Percentiles rank a stretch among this genome's conserved stretches.
Evolutionary conservation across 148 eudicot genomes (phyloP).

Genomic region (Rhododendron molle): DNA sequence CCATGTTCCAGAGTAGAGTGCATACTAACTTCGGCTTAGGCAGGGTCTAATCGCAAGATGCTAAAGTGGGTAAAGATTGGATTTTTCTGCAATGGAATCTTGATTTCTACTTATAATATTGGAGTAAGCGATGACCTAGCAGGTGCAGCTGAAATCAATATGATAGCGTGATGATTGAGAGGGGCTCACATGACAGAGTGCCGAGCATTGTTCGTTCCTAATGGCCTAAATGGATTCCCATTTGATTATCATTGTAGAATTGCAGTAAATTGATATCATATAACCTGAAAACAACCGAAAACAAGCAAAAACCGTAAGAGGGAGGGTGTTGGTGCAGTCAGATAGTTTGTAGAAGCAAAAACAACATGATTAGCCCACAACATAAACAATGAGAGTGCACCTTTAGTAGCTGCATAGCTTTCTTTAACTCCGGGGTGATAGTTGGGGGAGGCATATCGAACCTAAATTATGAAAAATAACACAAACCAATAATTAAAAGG

Average conservation of each 20-base stretch:
- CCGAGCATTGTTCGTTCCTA: no score
- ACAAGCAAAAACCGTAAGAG: neutral
- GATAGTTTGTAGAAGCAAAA: neutral
- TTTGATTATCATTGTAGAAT: neutral
- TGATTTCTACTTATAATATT: no score
- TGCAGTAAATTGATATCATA: neutral
- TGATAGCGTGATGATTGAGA: neutral
- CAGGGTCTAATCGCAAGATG: no score
- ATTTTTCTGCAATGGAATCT: no score
- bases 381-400: neutral
- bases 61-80: no score
- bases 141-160: neutral
- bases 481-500: neutral
- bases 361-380: neutral
- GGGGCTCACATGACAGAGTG: no score
- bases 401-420: conserved; percentile 81
- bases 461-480: conserved; percentile 32
- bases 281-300: neutral
- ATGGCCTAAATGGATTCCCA: neutral
- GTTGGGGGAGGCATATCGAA: conserved; percentile 89
- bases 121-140: neutral
- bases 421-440: conserved; percentile 74
- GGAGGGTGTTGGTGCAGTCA: neutral
- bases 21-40: no score
- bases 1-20: no score